These are phyloP conservation scores for Epithemia pelagica DNA, from an alignment of 108 stramenopile genomes.

Conservation along the genomic window DNA sequence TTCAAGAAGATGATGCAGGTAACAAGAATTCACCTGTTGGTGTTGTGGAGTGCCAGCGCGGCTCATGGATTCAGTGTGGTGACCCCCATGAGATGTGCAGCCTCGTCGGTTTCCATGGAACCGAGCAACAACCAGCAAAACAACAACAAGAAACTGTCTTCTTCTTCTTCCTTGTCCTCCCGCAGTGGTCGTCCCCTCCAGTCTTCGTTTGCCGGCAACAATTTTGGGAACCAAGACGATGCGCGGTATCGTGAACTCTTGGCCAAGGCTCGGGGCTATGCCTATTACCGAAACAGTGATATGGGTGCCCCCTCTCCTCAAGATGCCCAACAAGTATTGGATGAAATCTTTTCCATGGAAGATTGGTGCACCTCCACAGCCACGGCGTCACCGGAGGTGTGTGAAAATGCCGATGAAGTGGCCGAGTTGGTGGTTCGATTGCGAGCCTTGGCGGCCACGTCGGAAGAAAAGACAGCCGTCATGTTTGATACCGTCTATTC, in stretches of 20 bases:
- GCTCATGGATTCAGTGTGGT: too few relatives aligned
- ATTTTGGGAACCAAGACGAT: neutral
- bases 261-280: conserved; percentile 3
- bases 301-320: neutral
- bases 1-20: too few relatives aligned
- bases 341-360: neutral
- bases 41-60: too few relatives aligned
- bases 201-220: neutral
- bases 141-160: too few relatives aligned
- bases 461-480: neutral
- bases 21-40: too few relatives aligned
- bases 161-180: neutral
- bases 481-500: neutral
- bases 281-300: conserved; percentile 8
- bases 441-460: neutral
- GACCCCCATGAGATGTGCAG: too few relatives aligned
- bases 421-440: neutral
- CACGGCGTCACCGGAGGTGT: neutral
- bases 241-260: neutral
- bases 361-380: neutral
- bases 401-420: neutral
- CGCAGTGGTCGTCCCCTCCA: neutral
- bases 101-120: too few relatives aligned
- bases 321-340: neutral
- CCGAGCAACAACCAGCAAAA: too few relatives aligned